Evolutionary conservation across 768 basidiomycete genomes (phyloP).

Genomic region (Pulveroboletus sp.): DNA sequence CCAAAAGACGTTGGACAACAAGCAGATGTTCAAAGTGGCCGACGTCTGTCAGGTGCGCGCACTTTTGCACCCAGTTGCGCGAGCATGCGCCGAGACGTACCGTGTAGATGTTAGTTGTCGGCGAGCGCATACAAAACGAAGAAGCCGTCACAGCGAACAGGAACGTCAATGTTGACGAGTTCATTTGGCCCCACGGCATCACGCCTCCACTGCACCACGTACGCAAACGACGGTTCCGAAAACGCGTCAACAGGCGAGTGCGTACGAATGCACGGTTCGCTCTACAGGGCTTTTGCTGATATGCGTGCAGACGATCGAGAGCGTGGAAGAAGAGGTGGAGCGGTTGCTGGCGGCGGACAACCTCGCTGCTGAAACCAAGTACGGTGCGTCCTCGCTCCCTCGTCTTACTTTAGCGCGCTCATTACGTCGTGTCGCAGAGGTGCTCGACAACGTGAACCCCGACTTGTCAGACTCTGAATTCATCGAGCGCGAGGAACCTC

Average conservation of each 20-base stretch:
- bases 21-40: conserved; percentile 97
- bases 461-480: conserved; percentile 89
- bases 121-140: conserved; percentile 67
- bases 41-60: conserved; percentile 88
- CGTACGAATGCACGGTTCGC: conserved; percentile 18
- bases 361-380: conserved; percentile 69
- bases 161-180: conserved; percentile 87
- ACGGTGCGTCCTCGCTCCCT: conserved; percentile 43
- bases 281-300: conserved; percentile 10
- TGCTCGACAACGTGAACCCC: conserved; percentile 87
- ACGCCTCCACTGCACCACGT: conserved; percentile 90
- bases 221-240: conserved; percentile 88
- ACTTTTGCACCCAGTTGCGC: conserved; percentile 3
- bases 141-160: conserved; percentile 58
- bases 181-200: conserved; percentile 95
- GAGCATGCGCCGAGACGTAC: conserved; percentile 6
- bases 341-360: conserved; percentile 78
- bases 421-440: conserved; percentile 43
- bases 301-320: conserved; percentile 75
- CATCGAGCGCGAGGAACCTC: conserved; percentile 57
- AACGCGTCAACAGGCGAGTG: conserved; percentile 79
- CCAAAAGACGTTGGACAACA: conserved; percentile 93
- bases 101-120: conserved; percentile 88
- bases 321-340: conserved; percentile 91
- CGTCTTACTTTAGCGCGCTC: not conserved